Percentiles rank a stretch among this genome's conserved stretches.
phyloP scores from a whole-genome alignment of 2,329 filamentous ascomycete genomes.

The Coleophoma crateriformis region DNA sequence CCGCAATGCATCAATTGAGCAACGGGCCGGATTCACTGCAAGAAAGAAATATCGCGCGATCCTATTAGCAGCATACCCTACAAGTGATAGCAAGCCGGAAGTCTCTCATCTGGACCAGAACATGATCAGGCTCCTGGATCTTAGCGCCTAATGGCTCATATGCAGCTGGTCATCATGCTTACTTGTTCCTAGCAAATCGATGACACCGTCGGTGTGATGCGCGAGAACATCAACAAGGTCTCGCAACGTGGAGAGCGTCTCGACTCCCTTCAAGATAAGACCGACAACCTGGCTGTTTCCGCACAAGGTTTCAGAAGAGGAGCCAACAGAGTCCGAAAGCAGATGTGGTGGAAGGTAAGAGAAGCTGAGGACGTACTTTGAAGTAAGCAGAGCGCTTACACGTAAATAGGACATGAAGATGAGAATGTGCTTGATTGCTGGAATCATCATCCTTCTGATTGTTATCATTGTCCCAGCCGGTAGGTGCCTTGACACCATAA shows the following conservation, averaged over 20 bases:
- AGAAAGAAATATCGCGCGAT: too few relatives aligned
- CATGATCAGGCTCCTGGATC: too few relatives aligned
- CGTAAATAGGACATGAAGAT: conserved; percentile 82
- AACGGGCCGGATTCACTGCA: too few relatives aligned
- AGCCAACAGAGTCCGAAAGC: conserved; percentile 91
- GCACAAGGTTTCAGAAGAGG: conserved; percentile 94
- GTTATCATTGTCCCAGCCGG: conserved; percentile 92
- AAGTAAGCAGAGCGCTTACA: too few relatives aligned
- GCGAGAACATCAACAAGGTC: conserved; percentile 95
- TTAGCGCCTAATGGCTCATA: too few relatives aligned
- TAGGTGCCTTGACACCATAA: conserved; percentile 40
- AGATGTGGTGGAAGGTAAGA: conserved; percentile 91
- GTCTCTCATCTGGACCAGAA: too few relatives aligned
- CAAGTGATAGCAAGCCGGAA: too few relatives aligned
- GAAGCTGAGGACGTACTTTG: too few relatives aligned
- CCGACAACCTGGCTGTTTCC: conserved; percentile 85
- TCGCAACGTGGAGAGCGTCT: conserved; percentile 87
- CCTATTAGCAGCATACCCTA: too few relatives aligned
- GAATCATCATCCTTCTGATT: conserved; percentile 84
- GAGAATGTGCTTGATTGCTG: conserved; percentile 91
- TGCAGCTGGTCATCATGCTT: too few relatives aligned
- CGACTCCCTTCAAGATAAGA: conserved; percentile 88
- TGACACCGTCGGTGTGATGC: conserved; percentile 91
- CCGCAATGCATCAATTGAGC: too few relatives aligned
- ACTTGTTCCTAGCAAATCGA: conserved; percentile 76